Conservation (phyloP, 148 eudicot genomes). For the Heliosperma pusillum region DNA sequence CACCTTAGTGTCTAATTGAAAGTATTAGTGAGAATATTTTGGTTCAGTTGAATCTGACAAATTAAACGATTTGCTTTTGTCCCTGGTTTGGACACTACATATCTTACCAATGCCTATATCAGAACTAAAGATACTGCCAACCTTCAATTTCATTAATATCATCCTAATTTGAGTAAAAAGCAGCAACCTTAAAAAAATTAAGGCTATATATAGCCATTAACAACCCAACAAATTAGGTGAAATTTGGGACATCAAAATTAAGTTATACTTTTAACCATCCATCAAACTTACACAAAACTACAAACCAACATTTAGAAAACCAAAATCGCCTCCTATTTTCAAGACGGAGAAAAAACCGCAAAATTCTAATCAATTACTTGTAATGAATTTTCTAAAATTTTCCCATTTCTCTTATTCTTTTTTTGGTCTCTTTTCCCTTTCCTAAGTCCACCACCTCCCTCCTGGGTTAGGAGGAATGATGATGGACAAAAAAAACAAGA, state of each 20-base stretch:
- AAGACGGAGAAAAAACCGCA: slow-evolving; percentile 23
- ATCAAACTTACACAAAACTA: slow-evolving; percentile 18
- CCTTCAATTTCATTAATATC: background rate
- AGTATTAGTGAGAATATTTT: too few species aligned
- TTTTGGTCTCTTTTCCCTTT: background rate
- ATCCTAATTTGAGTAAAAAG: slow-evolving; percentile 14
- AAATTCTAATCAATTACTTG: slow-evolving; percentile 11
- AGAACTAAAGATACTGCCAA: background rate
- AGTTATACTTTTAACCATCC: slow-evolving; percentile 21
- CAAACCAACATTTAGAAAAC: slow-evolving; percentile 16
- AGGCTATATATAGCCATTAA: slow-evolving; percentile 24
- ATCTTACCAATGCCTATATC: slow-evolving; percentile 18
- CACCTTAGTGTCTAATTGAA: too few species aligned
- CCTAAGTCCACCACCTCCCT: slow-evolving; percentile 5
- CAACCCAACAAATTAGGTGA: slow-evolving; percentile 26
- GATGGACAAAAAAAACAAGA: slow-evolving; percentile 19
- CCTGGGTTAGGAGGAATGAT: slow-evolving; percentile 36
- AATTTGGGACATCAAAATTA: slow-evolving; percentile 13
- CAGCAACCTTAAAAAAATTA: background rate
- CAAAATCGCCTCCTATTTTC: slow-evolving; percentile 27
- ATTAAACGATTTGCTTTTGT: too few species aligned
- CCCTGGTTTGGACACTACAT: too few species aligned
- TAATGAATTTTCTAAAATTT: background rate
- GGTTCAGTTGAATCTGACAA: too few species aligned
- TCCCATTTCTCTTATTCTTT: background rate